Evolutionary conservation across 2,329 filamentous ascomycete genomes (phyloP).

Genomic region (Atkinsonella hypoxylon): DNA sequence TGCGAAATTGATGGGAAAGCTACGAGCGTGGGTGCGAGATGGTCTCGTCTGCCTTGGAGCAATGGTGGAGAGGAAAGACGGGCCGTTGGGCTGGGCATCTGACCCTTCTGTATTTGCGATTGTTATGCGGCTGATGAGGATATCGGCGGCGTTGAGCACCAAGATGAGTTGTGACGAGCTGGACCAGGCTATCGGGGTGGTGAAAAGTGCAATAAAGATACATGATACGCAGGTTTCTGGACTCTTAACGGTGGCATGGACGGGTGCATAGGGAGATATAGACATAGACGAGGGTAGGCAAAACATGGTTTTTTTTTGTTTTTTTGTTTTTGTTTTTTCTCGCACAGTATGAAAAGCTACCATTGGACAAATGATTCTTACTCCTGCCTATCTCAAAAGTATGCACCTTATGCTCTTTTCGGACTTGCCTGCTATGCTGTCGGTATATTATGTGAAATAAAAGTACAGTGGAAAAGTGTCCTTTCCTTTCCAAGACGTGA

Average conservation of each 20-base stretch:
- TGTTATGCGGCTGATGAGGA: constrained; percentile 34
- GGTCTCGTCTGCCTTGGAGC: constrained; percentile 34
- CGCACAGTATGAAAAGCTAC: no score
- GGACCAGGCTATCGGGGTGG: constrained; percentile 4
- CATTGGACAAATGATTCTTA: neutral
- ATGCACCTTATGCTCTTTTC: neutral
- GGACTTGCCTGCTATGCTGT: neutral
- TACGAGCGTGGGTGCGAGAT: constrained; percentile 35
- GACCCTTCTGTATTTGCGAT: constrained; percentile 56
- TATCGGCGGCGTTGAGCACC: constrained; percentile 23
- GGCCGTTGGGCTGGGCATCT: constrained; percentile 61
- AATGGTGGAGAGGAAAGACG: constrained; percentile 35
- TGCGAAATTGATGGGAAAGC: constrained; percentile 16
- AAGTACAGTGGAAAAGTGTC: neutral
- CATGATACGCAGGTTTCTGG: constrained; percentile 14
- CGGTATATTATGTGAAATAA: neutral
- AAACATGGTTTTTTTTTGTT: neutral
- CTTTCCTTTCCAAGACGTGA: neutral
- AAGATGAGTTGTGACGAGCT: constrained; percentile 5
- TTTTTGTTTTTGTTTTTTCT: no score
- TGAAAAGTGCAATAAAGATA: constrained; percentile 3
- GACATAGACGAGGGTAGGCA: neutral
- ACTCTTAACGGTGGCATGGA: constrained; percentile 14
- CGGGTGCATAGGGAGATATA: neutral
- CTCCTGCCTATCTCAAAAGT: neutral